Evolutionary conservation across 495 filamentous ascomycete species (phyloP).

Genomic region (Friedmanniomyces endolithicus): DNA sequence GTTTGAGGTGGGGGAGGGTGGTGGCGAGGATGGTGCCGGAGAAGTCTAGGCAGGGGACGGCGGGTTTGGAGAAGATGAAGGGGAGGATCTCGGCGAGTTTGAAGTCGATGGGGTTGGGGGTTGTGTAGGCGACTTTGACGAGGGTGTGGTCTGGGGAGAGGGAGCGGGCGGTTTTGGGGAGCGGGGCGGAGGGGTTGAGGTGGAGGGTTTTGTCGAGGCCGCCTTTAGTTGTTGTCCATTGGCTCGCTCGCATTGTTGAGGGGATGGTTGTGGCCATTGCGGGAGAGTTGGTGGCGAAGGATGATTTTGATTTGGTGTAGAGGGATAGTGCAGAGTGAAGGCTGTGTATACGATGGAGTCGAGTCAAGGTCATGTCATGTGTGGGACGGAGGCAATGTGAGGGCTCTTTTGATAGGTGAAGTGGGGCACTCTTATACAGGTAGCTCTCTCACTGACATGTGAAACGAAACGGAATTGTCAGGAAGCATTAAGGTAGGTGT

Average conservation of each 20-base stretch:
- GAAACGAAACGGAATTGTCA: too few relatives aligned
- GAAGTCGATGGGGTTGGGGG: constrained; percentile 27
- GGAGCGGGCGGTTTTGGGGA: constrained; percentile 12
- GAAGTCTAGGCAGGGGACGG: constrained; percentile 25
- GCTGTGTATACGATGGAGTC: too few relatives aligned
- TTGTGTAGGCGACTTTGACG: constrained; percentile 25
- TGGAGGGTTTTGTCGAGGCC: constrained; percentile 27
- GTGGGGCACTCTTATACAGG: too few relatives aligned
- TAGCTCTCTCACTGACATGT: too few relatives aligned
- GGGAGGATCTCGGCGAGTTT: constrained; percentile 24
- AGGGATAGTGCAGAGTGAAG: too few relatives aligned
- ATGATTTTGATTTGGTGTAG: background rate
- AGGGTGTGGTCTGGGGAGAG: constrained; percentile 13
- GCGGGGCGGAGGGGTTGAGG: constrained; percentile 5
- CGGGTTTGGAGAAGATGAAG: constrained; percentile 15
- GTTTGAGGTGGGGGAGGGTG: constrained; percentile 15
- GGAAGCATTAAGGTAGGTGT: too few relatives aligned
- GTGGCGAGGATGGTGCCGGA: constrained; percentile 23
- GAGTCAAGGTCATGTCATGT: too few relatives aligned
- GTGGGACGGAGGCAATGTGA: too few relatives aligned
- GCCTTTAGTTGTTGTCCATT: constrained; percentile 15
- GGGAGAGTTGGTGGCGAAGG: background rate
- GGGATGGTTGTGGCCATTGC: constrained; percentile 9
- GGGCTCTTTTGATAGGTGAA: too few relatives aligned
- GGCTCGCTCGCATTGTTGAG: constrained; percentile 25